Evolutionary conservation across 192 early-diverging fungal species (phyloP), one percentile per base, ranked within the genome.

Genomic region (Spizellomyces sp.): DNA sequence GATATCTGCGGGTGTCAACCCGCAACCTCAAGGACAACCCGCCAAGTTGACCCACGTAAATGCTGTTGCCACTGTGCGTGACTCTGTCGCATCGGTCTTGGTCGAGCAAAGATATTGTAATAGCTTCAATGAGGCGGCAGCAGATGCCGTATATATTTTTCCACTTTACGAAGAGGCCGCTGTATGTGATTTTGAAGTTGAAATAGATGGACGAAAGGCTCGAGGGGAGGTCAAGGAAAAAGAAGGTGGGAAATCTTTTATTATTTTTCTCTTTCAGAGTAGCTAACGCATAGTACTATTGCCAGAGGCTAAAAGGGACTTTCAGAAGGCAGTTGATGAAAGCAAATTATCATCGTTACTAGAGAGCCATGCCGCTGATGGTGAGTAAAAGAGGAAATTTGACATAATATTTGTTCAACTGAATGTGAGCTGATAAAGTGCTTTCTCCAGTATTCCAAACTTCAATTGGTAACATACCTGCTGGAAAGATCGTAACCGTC

Each of bases 111-210:
- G 27, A 2, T 36, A 36, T 36, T 3, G 3, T 2, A 36, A 36
- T 36, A 36, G 27, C 27, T 36, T 36, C 27, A 36, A 36, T 36
- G 27, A 36, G 27, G 27, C 27, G 27, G 27, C 27, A 36, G 27
- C 3, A 56, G 54, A 56, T 19, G 54, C 22, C 54, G 7, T 56
- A n/a, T 56, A 56, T 22, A 56, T 19, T 5, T 56, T 56, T 22
- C 54, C 54, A 7, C 22, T 56, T n/a, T 22, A 56, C 22, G 54
- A 56, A 56, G 54, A 7, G 0, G 54, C 54, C n/a, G 54, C 22
- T 56, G 54, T 56, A 4, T 19, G 54, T 56, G 54, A n/a, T n/a
- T 56, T 56, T 22, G 54, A 56, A 56, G 54, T 22, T n/a, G 22
- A n/a, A 7, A 7, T 56, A 7, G 54, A 22, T n/a, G 22, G n/a